These are phyloP conservation scores for Penicillium coprophilum DNA, from an alignment of 495 filamentous ascomycete genomes.

Conservation along the genomic window DNA sequence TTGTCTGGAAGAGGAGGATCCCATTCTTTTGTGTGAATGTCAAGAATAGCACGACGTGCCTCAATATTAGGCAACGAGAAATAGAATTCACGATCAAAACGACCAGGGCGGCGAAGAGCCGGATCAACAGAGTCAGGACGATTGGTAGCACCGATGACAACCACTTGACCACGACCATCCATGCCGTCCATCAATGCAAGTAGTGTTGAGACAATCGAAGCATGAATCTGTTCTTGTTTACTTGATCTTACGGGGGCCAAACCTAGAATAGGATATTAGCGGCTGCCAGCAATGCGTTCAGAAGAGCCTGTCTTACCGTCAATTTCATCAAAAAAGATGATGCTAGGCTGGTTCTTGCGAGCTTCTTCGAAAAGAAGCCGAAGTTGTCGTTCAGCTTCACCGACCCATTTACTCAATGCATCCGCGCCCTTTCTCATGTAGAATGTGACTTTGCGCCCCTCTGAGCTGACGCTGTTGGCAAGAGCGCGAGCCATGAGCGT, in stretches of 20 bases:
- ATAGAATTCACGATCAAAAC: slow-evolving; percentile 97
- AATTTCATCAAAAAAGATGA: slow-evolving; percentile 99
- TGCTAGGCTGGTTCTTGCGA: slow-evolving; percentile 89
- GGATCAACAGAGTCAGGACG: slow-evolving; percentile 97
- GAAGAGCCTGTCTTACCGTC: slow-evolving; percentile 58
- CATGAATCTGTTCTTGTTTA: slow-evolving; percentile 98
- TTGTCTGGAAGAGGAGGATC: slow-evolving; percentile 66
- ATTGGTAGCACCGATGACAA: slow-evolving; percentile 97
- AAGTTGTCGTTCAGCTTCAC: slow-evolving; percentile 93
- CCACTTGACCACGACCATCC: slow-evolving; percentile 96
- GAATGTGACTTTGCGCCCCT: slow-evolving; percentile 91
- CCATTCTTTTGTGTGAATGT: slow-evolving; percentile 96
- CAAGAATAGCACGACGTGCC: slow-evolving; percentile 78
- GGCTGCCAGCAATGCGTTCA: neutral
- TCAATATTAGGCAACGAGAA: slow-evolving; percentile 85
- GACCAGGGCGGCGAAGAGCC: slow-evolving; percentile 91
- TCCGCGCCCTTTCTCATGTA: slow-evolving; percentile 99
- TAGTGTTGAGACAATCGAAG: slow-evolving; percentile 93
- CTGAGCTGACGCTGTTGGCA: slow-evolving; percentile 73
- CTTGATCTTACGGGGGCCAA: slow-evolving; percentile 93
- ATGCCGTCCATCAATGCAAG: slow-evolving; percentile 98
- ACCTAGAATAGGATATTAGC: slow-evolving; percentile 39
- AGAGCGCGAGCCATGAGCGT: slow-evolving; percentile 90
- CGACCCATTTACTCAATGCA: slow-evolving; percentile 97
- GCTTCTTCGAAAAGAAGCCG: slow-evolving; percentile 94